Conservation (phyloP, 202 grass and related monocot species). For the Hordeum pubiflorum region DNA sequence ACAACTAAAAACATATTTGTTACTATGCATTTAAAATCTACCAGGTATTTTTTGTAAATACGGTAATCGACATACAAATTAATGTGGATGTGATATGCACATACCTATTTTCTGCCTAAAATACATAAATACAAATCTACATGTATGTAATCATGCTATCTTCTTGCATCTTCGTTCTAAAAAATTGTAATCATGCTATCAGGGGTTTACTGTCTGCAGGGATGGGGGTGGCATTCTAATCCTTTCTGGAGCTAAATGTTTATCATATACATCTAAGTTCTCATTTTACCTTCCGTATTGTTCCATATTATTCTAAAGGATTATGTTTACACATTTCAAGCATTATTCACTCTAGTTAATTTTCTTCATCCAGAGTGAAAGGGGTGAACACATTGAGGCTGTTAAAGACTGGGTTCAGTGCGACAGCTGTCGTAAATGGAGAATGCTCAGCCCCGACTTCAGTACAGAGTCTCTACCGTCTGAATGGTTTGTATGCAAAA, state of each 20-base stretch:
- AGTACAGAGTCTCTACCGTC: conserved; percentile 33
- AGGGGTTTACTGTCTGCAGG: neutral
- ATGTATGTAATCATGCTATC: too few relatives aligned
- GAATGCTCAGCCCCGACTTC: conserved; percentile 41
- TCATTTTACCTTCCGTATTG: neutral
- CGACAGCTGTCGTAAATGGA: conserved; percentile 67
- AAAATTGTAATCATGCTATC: neutral
- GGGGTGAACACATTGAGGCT: conserved; percentile 20
- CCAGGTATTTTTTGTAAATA: too few relatives aligned
- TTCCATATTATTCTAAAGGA: neutral
- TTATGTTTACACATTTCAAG: neutral
- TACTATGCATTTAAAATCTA: too few relatives aligned
- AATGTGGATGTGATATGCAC: too few relatives aligned
- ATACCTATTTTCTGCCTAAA: too few relatives aligned
- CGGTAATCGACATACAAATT: too few relatives aligned
- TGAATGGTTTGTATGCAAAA: conserved; percentile 43
- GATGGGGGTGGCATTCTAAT: neutral
- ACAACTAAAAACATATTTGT: too few relatives aligned
- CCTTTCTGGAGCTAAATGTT: neutral
- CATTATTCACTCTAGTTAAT: neutral
- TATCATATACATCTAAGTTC: neutral
- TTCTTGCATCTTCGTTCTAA: too few relatives aligned
- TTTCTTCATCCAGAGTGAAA: conserved; percentile 49
- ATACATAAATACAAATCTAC: too few relatives aligned
- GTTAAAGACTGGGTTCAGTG: conserved; percentile 83